A percentile compares a stretch with the other conserved stretches of the same genome.
phyloP scores from a whole-genome alignment of 2,329 filamentous ascomycete genomes.

The Ascochyta lentis region DNA sequence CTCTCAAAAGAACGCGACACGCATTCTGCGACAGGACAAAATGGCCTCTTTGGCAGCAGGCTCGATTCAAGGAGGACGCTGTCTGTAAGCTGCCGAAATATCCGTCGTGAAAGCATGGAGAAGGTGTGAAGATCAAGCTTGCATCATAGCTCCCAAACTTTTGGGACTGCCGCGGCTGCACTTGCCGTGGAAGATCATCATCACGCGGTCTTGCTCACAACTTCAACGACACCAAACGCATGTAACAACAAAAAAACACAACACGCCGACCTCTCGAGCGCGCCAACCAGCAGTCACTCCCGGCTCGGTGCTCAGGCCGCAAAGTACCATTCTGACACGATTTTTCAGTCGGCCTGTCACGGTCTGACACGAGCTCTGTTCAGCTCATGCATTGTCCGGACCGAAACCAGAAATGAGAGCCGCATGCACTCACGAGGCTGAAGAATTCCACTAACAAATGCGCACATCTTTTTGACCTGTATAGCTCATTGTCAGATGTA shows the following conservation, averaged over 20 bases:
- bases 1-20: constrained; percentile 12
- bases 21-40: constrained; percentile 27
- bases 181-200: not conserved
- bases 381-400: constrained; percentile 8
- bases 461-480: not conserved
- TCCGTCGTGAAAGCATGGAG: constrained; percentile 47
- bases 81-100: constrained; percentile 47
- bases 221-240: not conserved
- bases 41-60: constrained; percentile 1
- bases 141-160: constrained; percentile 26
- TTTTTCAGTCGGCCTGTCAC: not conserved
- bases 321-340: not conserved
- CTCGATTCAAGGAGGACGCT: constrained; percentile 35
- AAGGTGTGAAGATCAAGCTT: constrained; percentile 10
- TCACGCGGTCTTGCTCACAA: not conserved
- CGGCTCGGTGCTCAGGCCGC: too few relatives aligned
- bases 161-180: constrained; percentile 18
- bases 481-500: too few relatives aligned
- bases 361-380: constrained; percentile 1
- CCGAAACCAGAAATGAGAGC: not conserved
- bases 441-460: not conserved
- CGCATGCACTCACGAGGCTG: not conserved
- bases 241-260: not conserved
- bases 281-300: not conserved
- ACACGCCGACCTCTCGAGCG: not conserved